These are phyloP conservation scores for Hypoxylon intermedium DNA, from an alignment of 495 filamentous ascomycete species.

Conservation along the genomic window DNA sequence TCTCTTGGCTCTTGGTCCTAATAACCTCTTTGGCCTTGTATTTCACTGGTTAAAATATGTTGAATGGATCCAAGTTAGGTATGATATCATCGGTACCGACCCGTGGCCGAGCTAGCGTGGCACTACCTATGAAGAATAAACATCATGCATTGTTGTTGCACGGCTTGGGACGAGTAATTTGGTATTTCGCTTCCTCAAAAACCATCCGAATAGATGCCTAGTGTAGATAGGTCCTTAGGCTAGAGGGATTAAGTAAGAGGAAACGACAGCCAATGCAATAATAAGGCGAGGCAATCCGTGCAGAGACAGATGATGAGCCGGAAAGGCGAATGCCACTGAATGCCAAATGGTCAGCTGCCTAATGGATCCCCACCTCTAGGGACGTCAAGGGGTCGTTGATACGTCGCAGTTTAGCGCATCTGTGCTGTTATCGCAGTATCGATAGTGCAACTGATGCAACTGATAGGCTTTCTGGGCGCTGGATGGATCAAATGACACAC, in stretches of 20 bases:
- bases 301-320: background rate
- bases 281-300: background rate
- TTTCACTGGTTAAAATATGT: too few relatives aligned
- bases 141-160: too few relatives aligned
- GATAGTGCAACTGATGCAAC: slow-evolving; percentile 12
- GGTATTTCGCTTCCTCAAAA: too few relatives aligned
- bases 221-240: background rate
- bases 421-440: slow-evolving; percentile 31
- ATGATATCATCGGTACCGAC: too few relatives aligned
- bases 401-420: slow-evolving; percentile 21
- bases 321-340: background rate
- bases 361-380: slow-evolving; percentile 22
- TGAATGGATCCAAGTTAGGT: too few relatives aligned
- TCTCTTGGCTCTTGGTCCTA: too few relatives aligned
- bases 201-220: too few relatives aligned
- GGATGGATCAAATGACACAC: slow-evolving; percentile 40
- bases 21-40: too few relatives aligned
- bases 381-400: slow-evolving; percentile 10
- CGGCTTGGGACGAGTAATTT: too few relatives aligned
- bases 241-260: background rate
- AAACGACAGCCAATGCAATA: background rate
- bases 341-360: slow-evolving; percentile 35
- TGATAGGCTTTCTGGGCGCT: slow-evolving; percentile 25
- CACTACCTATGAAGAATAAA: too few relatives aligned
- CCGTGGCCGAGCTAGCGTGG: too few relatives aligned